Base-by-base conservation (phyloP, 441 rosid genomes). In the Isatis lusitanica region DNA sequence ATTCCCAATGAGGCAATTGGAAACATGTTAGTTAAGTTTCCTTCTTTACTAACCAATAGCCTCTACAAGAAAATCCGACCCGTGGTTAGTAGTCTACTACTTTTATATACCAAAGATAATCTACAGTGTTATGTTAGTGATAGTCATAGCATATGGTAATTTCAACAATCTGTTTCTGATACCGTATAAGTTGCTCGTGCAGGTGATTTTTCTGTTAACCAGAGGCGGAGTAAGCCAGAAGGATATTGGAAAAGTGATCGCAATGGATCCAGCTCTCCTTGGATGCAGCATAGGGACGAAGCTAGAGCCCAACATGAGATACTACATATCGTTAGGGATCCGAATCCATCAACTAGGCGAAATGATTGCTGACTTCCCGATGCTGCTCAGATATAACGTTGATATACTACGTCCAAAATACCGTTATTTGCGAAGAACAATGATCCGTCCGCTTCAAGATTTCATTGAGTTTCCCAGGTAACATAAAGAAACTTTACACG, bases 281-380 rank as follows among this genome's bases (percentile, higher is more conserved):
- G 96, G 97, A 33, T 92, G 97, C 84, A 92, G 85, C 79, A 90
- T 92, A 70, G 85, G 55, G 51, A 81, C 86, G 30, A 92, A 84
- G 76, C 95, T 94, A n/a, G 96, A 92, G 36, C 81, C 86, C 50
- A 88, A 86, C 69, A 82, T 90, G 77, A 92, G 85, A 74, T 92
- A 88, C 58, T 92, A 83, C 65, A 63, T 88, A 33, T 94, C 97
- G 5, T 89, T 92, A 3, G 97, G 97, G 70, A 90, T 94, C 78
- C 78, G 81, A 47, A 64, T 70, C 50, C 79, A 58, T 57, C 88
- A 84, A 47, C 74, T 94, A 63, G 97, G 97, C 3, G 86, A 85
- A 83, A 94, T 94, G 97, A 81, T 92, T 58, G 91, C 94, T 43
- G 96, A 89, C 80, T 94, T 94, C 79, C 97, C 97, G 26, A 80